These are phyloP conservation scores for Linnemannia schmuckeri DNA, from an alignment of 192 early-diverging fungal genomes.

Conservation along the genomic window DNA sequence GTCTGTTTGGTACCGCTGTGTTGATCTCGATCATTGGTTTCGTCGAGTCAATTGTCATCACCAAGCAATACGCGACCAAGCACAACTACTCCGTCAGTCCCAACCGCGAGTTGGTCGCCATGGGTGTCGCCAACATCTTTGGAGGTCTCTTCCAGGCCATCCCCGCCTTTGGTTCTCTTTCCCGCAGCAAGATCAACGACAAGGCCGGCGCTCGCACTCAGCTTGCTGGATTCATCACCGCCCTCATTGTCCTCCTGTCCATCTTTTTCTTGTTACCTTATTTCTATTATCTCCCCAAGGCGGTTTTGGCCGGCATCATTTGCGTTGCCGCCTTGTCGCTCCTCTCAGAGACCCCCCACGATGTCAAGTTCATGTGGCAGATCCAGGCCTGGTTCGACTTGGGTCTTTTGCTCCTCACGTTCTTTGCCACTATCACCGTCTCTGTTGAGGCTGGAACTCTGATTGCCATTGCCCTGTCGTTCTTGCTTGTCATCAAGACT, in stretches of 20 bases:
- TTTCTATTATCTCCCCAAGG: conserved; percentile 87
- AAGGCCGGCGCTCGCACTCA: conserved; percentile 93
- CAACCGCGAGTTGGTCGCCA: conserved; percentile 96
- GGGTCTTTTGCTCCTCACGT: conserved; percentile 87
- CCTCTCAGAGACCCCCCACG: conserved; percentile 80
- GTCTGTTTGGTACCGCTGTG: conserved; percentile 84
- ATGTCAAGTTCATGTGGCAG: conserved; percentile 84
- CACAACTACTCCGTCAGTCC: conserved; percentile 94
- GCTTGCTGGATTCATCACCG: conserved; percentile 87
- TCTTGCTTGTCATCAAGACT: conserved; percentile 93
- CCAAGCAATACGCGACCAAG: conserved; percentile 91
- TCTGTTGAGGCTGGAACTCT: conserved; percentile 95
- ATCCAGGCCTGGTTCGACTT: conserved; percentile 88
- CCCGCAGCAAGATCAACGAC: conserved; percentile 95
- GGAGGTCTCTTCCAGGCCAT: conserved; percentile 80
- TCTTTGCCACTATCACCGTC: conserved; percentile 88
- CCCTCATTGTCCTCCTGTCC: conserved; percentile 80
- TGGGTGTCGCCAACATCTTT: conserved; percentile 90
- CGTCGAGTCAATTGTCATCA: conserved; percentile 95
- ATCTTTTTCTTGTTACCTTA: conserved; percentile 86
- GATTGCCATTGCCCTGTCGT: conserved; percentile 87
- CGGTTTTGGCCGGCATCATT: conserved; percentile 87
- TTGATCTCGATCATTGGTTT: conserved; percentile 97
- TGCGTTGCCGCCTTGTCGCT: conserved; percentile 84
- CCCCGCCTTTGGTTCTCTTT: conserved; percentile 92